A percentile compares a stretch with the other conserved stretches of the same genome.
These are phyloP conservation scores for Solanum boliviense DNA, from an alignment of 257 asterid genomes.

Conservation along the genomic window DNA sequence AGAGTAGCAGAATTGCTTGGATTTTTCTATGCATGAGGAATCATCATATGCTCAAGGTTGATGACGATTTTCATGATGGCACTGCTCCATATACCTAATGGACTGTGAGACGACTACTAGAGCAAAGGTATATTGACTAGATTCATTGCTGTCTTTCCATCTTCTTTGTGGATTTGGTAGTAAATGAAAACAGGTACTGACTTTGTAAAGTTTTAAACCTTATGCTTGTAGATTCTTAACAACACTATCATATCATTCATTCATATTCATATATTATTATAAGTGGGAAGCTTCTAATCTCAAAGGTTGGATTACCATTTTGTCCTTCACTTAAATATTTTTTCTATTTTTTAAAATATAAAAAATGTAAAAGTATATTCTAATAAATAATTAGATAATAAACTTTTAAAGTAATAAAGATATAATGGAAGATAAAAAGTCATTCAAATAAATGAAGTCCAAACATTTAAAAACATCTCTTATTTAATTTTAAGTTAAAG, in stretches of 20 bases:
- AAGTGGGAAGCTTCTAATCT: no score
- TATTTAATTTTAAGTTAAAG: no score
- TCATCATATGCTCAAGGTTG: constrained; percentile 69
- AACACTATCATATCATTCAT: constrained; percentile 23
- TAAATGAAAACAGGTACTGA: background rate
- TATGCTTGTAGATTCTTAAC: constrained; percentile 51
- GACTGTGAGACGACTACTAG: constrained; percentile 86
- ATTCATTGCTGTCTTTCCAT: background rate
- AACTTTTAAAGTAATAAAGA: no score
- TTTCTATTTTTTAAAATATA: no score
- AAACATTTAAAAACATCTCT: no score
- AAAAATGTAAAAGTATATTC: no score
- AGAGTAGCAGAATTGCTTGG: background rate
- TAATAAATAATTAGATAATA: no score
- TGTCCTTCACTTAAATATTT: no score
- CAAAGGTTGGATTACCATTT: no score
- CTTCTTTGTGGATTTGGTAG: background rate
- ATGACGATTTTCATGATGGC: constrained; percentile 89
- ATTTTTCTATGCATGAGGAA: constrained; percentile 80
- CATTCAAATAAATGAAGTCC: no score
- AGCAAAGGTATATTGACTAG: constrained; percentile 47
- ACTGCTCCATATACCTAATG: constrained; percentile 87
- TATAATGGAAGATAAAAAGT: no score
- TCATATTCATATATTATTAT: no score
- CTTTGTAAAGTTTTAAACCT: background rate